Evolutionary conservation across 2,329 filamentous ascomycete genomes (phyloP).

Genomic region (Emmonsiellopsis sp.): DNA sequence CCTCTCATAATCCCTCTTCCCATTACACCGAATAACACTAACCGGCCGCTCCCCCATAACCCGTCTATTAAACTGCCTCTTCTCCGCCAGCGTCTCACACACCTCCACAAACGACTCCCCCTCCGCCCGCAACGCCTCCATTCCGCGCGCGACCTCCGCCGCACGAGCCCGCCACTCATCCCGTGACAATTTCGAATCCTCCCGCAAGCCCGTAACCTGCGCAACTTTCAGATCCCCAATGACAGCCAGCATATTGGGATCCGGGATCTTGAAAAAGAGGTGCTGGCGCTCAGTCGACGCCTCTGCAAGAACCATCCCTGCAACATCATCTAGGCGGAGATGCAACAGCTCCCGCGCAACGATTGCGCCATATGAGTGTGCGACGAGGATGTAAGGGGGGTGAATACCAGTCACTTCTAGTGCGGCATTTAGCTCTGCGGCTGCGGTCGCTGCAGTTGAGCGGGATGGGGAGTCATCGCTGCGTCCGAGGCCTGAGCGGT

Average conservation of each 20-base stretch:
- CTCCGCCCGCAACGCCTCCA: slow-evolving; percentile 15
- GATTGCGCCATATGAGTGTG: slow-evolving; percentile 33
- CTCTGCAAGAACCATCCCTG: slow-evolving; percentile 30
- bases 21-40: slow-evolving; percentile 27
- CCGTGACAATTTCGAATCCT: slow-evolving; percentile 18
- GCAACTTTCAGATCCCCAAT: slow-evolving; percentile 22
- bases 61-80: slow-evolving; percentile 21
- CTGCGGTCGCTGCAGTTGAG: slow-evolving; percentile 18
- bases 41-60: slow-evolving; percentile 22
- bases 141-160: slow-evolving; percentile 19
- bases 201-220: slow-evolving; percentile 23
- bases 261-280: slow-evolving; percentile 22
- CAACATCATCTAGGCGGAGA: slow-evolving; percentile 18
- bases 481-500: slow-evolving; percentile 29
- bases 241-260: slow-evolving; percentile 22
- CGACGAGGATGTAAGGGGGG: slow-evolving; percentile 25
- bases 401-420: slow-evolving; percentile 14
- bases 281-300: slow-evolving; percentile 25
- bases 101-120: slow-evolving; percentile 13
- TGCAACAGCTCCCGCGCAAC: slow-evolving; percentile 31
- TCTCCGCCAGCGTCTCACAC: slow-evolving; percentile 19
- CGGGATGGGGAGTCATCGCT: slow-evolving; percentile 18
- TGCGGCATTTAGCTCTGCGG: slow-evolving; percentile 23
- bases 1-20: slow-evolving; percentile 21
- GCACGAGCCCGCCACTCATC: slow-evolving; percentile 27